These are phyloP conservation scores for Escovopsis sp. DNA, from an alignment of 2,329 filamentous ascomycete genomes.

Conservation along the genomic window DNA sequence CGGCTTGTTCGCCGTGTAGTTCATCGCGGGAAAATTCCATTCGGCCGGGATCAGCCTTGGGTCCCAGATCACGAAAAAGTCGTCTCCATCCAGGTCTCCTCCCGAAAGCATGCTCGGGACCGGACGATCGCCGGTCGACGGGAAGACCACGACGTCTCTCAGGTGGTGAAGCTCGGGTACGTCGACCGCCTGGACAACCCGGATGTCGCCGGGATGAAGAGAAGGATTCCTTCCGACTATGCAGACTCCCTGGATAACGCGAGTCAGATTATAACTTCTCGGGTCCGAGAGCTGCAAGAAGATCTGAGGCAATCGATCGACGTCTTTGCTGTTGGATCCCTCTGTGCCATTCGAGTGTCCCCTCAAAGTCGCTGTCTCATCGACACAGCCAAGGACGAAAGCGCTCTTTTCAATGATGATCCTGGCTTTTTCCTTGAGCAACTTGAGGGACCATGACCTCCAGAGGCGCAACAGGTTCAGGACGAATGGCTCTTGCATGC, in stretches of 20 bases:
- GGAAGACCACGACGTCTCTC: slow-evolving; percentile 75
- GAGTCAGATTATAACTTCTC: slow-evolving; percentile 37
- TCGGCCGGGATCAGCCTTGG: slow-evolving; percentile 49
- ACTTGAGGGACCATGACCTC: slow-evolving; percentile 78
- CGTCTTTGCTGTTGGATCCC: slow-evolving; percentile 25
- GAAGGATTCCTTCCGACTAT: slow-evolving; percentile 85
- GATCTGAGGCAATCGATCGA: slow-evolving; percentile 59
- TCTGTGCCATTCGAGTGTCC: slow-evolving; percentile 48
- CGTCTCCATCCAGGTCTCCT: slow-evolving; percentile 89
- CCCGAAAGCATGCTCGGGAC: slow-evolving; percentile 91
- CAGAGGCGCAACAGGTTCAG: slow-evolving; percentile 68
- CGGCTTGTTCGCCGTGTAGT: slow-evolving; percentile 48
- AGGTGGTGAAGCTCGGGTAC: slow-evolving; percentile 59
- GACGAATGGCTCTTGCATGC: slow-evolving; percentile 60
- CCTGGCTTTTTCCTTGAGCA: slow-evolving; percentile 82
- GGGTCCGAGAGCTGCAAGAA: slow-evolving; percentile 67
- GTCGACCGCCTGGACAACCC: slow-evolving; percentile 74
- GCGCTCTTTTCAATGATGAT: slow-evolving; percentile 72
- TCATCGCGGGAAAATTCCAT: slow-evolving; percentile 67
- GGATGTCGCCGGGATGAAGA: slow-evolving; percentile 81
- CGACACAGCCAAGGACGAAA: slow-evolving; percentile 76
- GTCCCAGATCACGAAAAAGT: slow-evolving; percentile 93
- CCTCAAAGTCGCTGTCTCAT: slow-evolving; percentile 63
- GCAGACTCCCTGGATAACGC: slow-evolving; percentile 61
- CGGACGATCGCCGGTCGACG: slow-evolving; percentile 68